phyloP scores from a whole-genome alignment of 1,284 basidiomycete species.

The Ceraceosorus guamensis region DNA sequence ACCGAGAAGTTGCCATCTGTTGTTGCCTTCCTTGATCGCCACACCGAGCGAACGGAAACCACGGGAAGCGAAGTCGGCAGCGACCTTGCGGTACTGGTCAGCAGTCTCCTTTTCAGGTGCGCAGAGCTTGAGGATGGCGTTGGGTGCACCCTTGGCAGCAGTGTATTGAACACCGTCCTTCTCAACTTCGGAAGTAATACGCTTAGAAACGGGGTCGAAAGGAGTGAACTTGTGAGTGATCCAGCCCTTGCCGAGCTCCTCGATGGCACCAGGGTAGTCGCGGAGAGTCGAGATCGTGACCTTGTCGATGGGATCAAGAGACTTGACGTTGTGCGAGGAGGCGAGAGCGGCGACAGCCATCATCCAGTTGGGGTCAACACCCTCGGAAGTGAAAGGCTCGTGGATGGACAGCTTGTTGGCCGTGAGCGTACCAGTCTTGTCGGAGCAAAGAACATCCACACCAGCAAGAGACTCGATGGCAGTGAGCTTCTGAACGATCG shows the following conservation, averaged over 20 bases:
- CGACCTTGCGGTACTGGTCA: constrained; percentile 51
- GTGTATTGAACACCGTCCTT: constrained; percentile 55
- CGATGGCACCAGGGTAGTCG: constrained; percentile 55
- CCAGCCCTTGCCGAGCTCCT: constrained; percentile 55
- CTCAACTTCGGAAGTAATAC: constrained; percentile 57
- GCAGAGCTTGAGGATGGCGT: constrained; percentile 55
- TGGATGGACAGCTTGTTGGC: constrained; percentile 59
- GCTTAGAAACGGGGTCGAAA: constrained; percentile 58
- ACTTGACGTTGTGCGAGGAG: constrained; percentile 57
- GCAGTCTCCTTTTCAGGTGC: constrained; percentile 51
- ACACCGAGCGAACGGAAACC: constrained; percentile 58
- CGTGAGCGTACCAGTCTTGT: constrained; percentile 58
- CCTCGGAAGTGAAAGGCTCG: constrained; percentile 53
- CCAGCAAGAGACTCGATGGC: constrained; percentile 59
- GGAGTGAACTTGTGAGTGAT: constrained; percentile 56
- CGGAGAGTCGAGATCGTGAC: constrained; percentile 56
- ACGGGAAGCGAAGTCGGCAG: constrained; percentile 53
- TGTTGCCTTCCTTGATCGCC: constrained; percentile 53
- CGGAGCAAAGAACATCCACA: constrained; percentile 58
- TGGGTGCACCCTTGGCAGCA: constrained; percentile 57
- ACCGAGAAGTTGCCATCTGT: constrained; percentile 54
- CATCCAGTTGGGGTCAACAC: constrained; percentile 53
- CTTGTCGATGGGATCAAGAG: constrained; percentile 58
- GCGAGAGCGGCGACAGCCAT: constrained; percentile 56
- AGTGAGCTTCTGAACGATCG: constrained; percentile 60